Evolutionary conservation across 768 basidiomycete genomes (phyloP).

Genomic region (Suillus subluteus): DNA sequence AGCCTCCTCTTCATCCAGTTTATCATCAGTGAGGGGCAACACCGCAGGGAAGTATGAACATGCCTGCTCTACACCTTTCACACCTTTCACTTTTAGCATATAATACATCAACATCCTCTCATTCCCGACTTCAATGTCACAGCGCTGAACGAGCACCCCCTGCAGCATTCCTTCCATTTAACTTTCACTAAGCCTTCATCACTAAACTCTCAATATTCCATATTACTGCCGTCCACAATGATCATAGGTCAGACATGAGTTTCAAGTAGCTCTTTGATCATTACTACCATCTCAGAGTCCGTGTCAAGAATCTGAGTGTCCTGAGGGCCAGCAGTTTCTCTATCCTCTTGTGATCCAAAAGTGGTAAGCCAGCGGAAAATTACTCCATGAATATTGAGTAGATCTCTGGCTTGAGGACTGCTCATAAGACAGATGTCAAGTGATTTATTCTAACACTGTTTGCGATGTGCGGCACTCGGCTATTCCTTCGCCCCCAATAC

Average conservation of each 20-base stretch:
- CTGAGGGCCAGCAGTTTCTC: constrained; percentile 82
- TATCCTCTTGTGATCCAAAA: constrained; percentile 87
- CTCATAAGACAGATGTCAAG: constrained; percentile 95
- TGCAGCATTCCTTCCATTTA: constrained; percentile 94
- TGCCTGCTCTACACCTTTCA: constrained; percentile 72
- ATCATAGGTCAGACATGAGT: constrained; percentile 95
- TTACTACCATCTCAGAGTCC: constrained; percentile 95
- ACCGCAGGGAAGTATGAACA: constrained; percentile 19
- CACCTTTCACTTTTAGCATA: constrained; percentile 58
- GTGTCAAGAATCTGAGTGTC: constrained; percentile 93
- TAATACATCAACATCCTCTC: too few species aligned
- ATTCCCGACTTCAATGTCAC: constrained; percentile 54
- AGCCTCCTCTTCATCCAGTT: constrained; percentile 68
- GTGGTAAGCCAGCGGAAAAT: constrained; percentile 32
- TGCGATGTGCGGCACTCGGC: constrained; percentile 94
- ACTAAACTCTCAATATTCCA: constrained; percentile 90
- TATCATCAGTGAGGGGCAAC: too few species aligned
- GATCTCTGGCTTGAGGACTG: constrained; percentile 92
- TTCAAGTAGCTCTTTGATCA: constrained; percentile 97
- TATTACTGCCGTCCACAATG: constrained; percentile 98
- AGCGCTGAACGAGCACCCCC: constrained; percentile 87
- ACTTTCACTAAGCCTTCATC: constrained; percentile 84
- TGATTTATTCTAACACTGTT: constrained; percentile 81
- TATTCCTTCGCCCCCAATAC: constrained; percentile 85
- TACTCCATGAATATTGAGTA: constrained; percentile 99